Percentiles rank a stretch among this genome's conserved stretches.
These are phyloP conservation scores for Phialophora tarda DNA, from an alignment of 2,329 filamentous ascomycete species.

Conservation along the genomic window DNA sequence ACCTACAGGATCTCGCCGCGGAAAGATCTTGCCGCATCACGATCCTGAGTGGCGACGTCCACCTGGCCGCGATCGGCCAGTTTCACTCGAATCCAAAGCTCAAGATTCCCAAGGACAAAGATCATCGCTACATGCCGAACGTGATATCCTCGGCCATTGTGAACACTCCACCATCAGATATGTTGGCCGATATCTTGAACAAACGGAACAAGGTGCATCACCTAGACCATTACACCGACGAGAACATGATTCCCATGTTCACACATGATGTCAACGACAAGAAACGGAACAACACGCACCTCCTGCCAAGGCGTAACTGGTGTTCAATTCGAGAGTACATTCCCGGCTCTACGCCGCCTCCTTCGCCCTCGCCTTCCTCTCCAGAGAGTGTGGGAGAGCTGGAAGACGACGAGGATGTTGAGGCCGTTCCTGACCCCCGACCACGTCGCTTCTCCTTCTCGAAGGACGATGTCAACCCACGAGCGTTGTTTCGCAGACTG, in stretches of 20 bases:
- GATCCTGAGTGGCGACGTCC: slow-evolving; percentile 90
- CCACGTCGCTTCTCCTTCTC: slow-evolving; percentile 67
- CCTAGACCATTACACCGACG: slow-evolving; percentile 75
- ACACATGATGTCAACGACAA: slow-evolving; percentile 86
- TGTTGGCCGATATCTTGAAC: slow-evolving; percentile 90
- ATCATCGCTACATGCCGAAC: slow-evolving; percentile 97
- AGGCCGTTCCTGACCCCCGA: slow-evolving; percentile 43
- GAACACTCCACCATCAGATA: slow-evolving; percentile 84
- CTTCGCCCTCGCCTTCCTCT: slow-evolving; percentile 71
- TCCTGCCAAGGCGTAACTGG: slow-evolving; percentile 92
- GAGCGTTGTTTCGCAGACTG: slow-evolving; percentile 53
- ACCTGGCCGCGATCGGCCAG: slow-evolving; percentile 88
- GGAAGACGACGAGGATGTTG: slow-evolving; percentile 33
- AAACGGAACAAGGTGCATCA: slow-evolving; percentile 81
- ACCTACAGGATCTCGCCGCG: slow-evolving; percentile 89
- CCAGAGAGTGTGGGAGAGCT: slow-evolving; percentile 50
- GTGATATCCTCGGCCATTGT: slow-evolving; percentile 92
- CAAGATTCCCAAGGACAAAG: slow-evolving; percentile 80
- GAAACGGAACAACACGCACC: slow-evolving; percentile 84
- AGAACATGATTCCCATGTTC: slow-evolving; percentile 96
- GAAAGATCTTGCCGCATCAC: slow-evolving; percentile 92
- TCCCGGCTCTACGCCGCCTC: slow-evolving; percentile 75
- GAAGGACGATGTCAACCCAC: slow-evolving; percentile 57
- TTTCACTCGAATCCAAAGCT: slow-evolving; percentile 93
- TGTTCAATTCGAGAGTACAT: slow-evolving; percentile 87